These are phyloP conservation scores for Gaeumannomyces sp. DNA, from an alignment of 2,329 filamentous ascomycete species.

Conservation along the genomic window DNA sequence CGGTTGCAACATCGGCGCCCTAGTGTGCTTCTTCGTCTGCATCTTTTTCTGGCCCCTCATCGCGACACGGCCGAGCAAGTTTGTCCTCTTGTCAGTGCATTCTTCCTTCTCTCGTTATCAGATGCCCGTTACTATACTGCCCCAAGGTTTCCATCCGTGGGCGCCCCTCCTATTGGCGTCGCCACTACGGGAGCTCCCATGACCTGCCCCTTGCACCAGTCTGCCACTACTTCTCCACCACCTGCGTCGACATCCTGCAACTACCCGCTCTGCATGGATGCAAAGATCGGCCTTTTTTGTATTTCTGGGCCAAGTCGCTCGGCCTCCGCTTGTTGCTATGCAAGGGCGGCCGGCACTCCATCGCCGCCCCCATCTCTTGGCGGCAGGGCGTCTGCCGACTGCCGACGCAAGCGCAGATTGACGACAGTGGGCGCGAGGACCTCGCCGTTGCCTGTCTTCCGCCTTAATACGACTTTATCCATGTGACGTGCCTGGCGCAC, in stretches of 20 bases:
- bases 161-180: background rate
- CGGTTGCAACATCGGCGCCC: conserved; percentile 81
- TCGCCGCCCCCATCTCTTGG: background rate
- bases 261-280: conserved; percentile 28
- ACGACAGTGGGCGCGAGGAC: background rate
- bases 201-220: conserved; percentile 7
- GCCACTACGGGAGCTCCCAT: conserved; percentile 6
- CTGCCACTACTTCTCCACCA: background rate
- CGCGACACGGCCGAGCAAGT: conserved; percentile 78
- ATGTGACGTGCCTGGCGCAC: conserved; percentile 3
- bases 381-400: background rate
- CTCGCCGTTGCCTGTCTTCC: background rate
- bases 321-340: background rate
- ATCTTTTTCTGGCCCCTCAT: conserved; percentile 86
- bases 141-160: background rate
- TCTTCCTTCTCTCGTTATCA: conserved; percentile 14
- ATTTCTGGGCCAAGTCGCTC: background rate
- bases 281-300: conserved; percentile 12
- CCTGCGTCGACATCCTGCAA: conserved; percentile 21
- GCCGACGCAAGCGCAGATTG: background rate
- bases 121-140: background rate
- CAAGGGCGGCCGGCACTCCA: background rate
- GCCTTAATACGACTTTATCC: background rate
- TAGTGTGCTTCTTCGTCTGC: conserved; percentile 88
- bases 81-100: conserved; percentile 86